Percentiles rank a stretch among this genome's conserved stretches.
phyloP scores from a whole-genome alignment of 441 rosid species.

The Croton setiger region DNA sequence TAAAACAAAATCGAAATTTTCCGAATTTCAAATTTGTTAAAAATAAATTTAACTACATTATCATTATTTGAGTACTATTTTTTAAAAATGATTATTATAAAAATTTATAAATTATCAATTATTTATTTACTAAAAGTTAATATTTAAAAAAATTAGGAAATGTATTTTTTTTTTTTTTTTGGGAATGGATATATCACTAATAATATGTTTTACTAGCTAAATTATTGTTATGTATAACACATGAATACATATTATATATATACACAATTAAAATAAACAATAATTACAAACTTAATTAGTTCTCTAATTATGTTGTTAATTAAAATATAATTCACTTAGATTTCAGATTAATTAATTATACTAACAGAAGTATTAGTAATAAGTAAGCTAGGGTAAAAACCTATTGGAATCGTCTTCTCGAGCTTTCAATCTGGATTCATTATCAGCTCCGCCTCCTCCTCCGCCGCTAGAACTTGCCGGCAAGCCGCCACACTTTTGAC shows the following conservation, averaged over 20 bases:
- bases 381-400: conserved; percentile 45
- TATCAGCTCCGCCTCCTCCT: conserved; percentile 29
- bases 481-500: conserved; percentile 72
- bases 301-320: not conserved
- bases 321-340: not conserved
- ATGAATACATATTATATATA: not conserved
- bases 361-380: not conserved
- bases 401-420: conserved; percentile 46
- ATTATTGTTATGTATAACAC: not conserved
- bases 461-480: conserved; percentile 40
- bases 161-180: too few species aligned
- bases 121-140: too few species aligned
- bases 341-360: not conserved
- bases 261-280: not conserved
- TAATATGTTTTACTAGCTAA: not conserved
- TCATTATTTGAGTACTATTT: too few species aligned
- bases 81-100: too few species aligned
- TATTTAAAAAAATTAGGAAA: too few species aligned
- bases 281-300: not conserved
- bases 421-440: conserved; percentile 32
- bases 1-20: too few species aligned
- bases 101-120: too few species aligned
- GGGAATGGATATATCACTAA: too few species aligned
- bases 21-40: too few species aligned
- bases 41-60: too few species aligned